Conservation (phyloP, 352 stramenopile species). For the Globisporangium sylvaticum region DNA sequence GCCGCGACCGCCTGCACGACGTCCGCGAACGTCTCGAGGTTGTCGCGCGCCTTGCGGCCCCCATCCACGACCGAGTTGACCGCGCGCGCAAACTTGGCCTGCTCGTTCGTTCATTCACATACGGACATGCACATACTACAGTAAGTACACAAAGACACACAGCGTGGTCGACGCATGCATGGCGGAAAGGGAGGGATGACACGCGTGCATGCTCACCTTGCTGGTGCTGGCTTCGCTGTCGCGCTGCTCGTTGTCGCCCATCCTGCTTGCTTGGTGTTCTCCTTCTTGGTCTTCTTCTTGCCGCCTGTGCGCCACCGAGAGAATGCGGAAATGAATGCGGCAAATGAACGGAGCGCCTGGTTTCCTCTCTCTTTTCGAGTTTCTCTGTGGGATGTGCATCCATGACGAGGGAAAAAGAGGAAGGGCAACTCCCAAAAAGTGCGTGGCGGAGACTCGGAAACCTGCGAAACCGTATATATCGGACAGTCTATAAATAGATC, state of each 20-base stretch:
- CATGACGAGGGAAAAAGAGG: not conserved
- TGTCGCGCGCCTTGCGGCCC: conserved; percentile 7
- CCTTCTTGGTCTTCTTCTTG: not conserved
- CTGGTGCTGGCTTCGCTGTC: not conserved
- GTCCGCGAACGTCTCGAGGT: conserved; percentile 15
- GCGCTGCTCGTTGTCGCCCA: not conserved
- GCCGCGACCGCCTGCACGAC: conserved; percentile 15
- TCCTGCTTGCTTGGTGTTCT: not conserved
- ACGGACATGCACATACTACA: not conserved
- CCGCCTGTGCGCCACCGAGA: not conserved
- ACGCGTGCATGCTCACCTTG: not conserved
- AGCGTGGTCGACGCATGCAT: too few species aligned
- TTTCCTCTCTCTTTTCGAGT: not conserved
- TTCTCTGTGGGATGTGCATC: conserved; percentile 1
- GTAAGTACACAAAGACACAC: too few species aligned
- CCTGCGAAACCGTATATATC: not conserved
- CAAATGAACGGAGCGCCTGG: not conserved
- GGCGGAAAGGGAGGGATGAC: too few species aligned
- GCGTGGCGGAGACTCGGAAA: not conserved
- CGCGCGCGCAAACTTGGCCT: conserved; percentile 12
- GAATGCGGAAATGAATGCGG: conserved; percentile 9
- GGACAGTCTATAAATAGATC: not conserved
- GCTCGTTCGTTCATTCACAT: not conserved
- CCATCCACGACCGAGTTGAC: conserved; percentile 13
- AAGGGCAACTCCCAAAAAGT: not conserved